phyloP scores from a whole-genome alignment of 306 rosid species.

The Prunus campanulata region DNA sequence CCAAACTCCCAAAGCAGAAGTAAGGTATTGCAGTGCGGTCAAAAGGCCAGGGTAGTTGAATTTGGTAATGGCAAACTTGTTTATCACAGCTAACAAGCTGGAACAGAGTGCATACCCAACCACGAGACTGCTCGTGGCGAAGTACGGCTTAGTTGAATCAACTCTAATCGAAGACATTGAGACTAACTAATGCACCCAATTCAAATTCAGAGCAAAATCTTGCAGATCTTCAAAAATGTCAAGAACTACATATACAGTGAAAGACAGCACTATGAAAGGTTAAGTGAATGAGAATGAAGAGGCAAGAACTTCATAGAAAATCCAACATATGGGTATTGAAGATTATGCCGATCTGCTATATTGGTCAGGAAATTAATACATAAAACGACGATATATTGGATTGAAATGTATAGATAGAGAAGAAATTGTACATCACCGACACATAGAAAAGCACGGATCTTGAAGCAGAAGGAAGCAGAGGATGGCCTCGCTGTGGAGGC shows the following conservation, averaged over 20 bases:
- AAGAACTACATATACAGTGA: background rate
- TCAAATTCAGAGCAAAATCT: slow-evolving; percentile 11
- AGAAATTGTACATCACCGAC: slow-evolving; percentile 45
- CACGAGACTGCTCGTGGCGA: slow-evolving; percentile 70
- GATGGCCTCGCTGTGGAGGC: background rate
- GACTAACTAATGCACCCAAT: slow-evolving; percentile 6
- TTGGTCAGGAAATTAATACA: background rate
- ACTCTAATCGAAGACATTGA: slow-evolving; percentile 54
- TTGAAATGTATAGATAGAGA: background rate
- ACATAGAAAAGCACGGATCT: slow-evolving; percentile 25
- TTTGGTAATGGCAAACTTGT: slow-evolving; percentile 87
- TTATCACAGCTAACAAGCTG: slow-evolving; percentile 87
- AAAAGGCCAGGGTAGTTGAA: slow-evolving; percentile 93
- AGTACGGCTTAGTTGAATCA: slow-evolving; percentile 53
- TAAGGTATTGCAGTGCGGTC: slow-evolving; percentile 81
- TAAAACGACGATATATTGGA: slow-evolving; percentile 3
- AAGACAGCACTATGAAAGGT: background rate
- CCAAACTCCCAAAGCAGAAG: slow-evolving; percentile 84
- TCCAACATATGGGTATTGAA: slow-evolving; percentile 20
- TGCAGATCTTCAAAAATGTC: background rate
- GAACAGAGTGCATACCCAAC: slow-evolving; percentile 88
- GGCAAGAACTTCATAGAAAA: slow-evolving; percentile 5
- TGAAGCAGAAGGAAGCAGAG: slow-evolving; percentile 11
- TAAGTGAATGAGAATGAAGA: slow-evolving; percentile 3
- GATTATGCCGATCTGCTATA: slow-evolving; percentile 17